Evolutionary conservation across 2,329 filamentous ascomycete genomes (phyloP).

Genomic region (Exophiala lecanii-corni): DNA sequence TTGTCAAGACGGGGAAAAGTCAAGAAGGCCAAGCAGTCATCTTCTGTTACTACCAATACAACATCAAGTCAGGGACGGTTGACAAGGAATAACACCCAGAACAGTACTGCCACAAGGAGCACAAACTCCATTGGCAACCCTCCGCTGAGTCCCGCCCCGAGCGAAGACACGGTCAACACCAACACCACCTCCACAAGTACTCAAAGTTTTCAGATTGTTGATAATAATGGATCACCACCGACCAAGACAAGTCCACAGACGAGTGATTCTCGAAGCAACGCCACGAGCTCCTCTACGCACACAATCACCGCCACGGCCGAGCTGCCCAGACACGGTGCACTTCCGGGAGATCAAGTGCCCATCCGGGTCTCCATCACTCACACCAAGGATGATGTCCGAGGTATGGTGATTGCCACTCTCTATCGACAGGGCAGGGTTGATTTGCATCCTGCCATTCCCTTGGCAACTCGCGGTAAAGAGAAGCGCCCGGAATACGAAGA

Average conservation of each 20-base stretch:
- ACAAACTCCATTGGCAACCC: conserved; percentile 33
- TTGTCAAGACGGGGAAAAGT: conserved; percentile 66
- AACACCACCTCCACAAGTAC: conserved; percentile 60
- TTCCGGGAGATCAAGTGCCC: conserved; percentile 78
- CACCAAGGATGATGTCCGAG: conserved; percentile 75
- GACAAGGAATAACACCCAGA: conserved; percentile 27
- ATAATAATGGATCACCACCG: conserved; percentile 37
- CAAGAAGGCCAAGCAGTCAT: conserved; percentile 50
- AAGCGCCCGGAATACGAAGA: conserved; percentile 72
- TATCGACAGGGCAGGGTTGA: conserved; percentile 90
- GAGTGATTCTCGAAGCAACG: conserved; percentile 48
- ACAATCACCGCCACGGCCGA: conserved; percentile 86
- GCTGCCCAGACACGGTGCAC: conserved; percentile 72
- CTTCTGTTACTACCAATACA: conserved; percentile 38
- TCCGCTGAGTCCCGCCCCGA: conserved; percentile 50
- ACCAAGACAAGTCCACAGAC: conserved; percentile 30
- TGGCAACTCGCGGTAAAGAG: conserved; percentile 56
- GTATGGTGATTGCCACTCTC: conserved; percentile 86
- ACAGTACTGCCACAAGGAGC: conserved; percentile 23
- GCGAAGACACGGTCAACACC: conserved; percentile 68
- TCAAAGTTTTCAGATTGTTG: conserved; percentile 51
- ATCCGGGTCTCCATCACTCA: conserved; percentile 80
- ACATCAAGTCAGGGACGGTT: conserved; percentile 45
- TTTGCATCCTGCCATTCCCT: conserved; percentile 60
- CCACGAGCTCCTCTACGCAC: conserved; percentile 58